A percentile compares a stretch with the other conserved stretches of the same genome.
phyloP scores from a whole-genome alignment of 139 green algal genomes.

The Limnomonas spitsbergensis region DNA sequence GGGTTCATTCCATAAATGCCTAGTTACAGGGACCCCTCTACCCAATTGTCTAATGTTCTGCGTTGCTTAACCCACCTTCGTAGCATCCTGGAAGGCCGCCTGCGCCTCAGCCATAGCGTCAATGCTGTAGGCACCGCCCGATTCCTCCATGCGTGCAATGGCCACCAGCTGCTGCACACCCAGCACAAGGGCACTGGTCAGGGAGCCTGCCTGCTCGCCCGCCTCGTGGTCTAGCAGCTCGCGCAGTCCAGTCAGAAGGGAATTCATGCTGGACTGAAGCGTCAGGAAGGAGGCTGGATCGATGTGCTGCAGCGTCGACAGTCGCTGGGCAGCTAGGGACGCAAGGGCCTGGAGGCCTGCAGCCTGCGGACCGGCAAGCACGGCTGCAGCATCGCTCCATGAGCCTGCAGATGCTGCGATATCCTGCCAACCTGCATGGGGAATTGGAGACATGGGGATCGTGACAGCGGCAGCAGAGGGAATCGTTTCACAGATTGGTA shows the following conservation, averaged over 20 bases:
- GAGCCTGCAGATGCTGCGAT: not conserved
- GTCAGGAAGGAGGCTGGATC: slow-evolving; percentile 34
- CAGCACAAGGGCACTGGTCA: slow-evolving; percentile 45
- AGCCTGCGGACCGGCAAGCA: not conserved
- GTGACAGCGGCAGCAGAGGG: not conserved
- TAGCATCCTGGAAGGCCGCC: slow-evolving; percentile 29
- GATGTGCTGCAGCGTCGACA: slow-evolving; percentile 23
- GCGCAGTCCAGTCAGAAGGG: slow-evolving; percentile 8
- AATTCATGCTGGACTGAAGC: slow-evolving; percentile 21
- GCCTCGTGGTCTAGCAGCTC: slow-evolving; percentile 19
- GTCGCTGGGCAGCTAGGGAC: slow-evolving; percentile 12
- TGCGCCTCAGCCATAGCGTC: slow-evolving; percentile 37
- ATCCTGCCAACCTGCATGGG: not conserved
- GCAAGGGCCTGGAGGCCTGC: slow-evolving; percentile 21
- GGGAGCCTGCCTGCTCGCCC: not conserved
- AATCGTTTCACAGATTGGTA: too few relatives aligned
- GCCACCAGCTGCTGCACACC: slow-evolving; percentile 48
- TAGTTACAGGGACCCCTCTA: too few relatives aligned
- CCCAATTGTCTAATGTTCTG: too few relatives aligned
- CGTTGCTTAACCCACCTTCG: slow-evolving; percentile 29
- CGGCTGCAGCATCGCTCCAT: slow-evolving; percentile 6
- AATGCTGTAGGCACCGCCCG: not conserved
- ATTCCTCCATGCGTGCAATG: slow-evolving; percentile 15
- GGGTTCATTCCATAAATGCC: too few relatives aligned
- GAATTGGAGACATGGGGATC: not conserved